Conservation (phyloP, 2,329 filamentous ascomycete species). For the Scolecobasidium constrictum region DNA sequence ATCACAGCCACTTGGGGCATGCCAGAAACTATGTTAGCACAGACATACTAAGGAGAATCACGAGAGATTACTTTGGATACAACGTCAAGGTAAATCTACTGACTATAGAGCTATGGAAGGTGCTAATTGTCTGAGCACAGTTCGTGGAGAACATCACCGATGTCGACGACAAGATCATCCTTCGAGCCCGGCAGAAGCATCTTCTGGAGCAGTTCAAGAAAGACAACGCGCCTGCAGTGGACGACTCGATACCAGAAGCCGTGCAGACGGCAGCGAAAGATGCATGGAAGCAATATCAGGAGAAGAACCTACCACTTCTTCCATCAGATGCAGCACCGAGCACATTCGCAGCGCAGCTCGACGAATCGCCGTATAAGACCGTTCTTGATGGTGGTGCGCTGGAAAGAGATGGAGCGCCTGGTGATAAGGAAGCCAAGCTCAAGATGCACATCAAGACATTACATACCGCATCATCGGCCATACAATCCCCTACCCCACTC, state of each 20-base stretch:
- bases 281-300: constrained; percentile 47
- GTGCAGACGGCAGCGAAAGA: constrained; percentile 38
- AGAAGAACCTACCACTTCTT: constrained; percentile 55
- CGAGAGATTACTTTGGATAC: constrained; percentile 74
- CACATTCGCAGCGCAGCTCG: constrained; percentile 32
- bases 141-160: no score
- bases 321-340: constrained; percentile 32
- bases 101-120: no score
- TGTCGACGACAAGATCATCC: constrained; percentile 46
- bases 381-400: constrained; percentile 45
- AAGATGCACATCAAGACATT: constrained; percentile 76
- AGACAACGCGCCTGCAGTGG: constrained; percentile 32
- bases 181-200: constrained; percentile 63
- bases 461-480: constrained; percentile 37
- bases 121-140: no score
- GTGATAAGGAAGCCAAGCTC: constrained; percentile 73
- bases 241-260: constrained; percentile 33
- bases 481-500: constrained; percentile 24
- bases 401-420: constrained; percentile 43
- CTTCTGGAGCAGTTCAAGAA: constrained; percentile 60
- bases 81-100: no score
- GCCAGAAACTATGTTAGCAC: constrained; percentile 85
- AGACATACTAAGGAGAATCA: constrained; percentile 74
- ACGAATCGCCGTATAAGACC: constrained; percentile 40
- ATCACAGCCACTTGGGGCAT: constrained; percentile 72